Percentiles rank a stretch among this genome's conserved stretches.
phyloP scores from a whole-genome alignment of 2,329 filamentous ascomycete species.

The Beauveria asiatica region DNA sequence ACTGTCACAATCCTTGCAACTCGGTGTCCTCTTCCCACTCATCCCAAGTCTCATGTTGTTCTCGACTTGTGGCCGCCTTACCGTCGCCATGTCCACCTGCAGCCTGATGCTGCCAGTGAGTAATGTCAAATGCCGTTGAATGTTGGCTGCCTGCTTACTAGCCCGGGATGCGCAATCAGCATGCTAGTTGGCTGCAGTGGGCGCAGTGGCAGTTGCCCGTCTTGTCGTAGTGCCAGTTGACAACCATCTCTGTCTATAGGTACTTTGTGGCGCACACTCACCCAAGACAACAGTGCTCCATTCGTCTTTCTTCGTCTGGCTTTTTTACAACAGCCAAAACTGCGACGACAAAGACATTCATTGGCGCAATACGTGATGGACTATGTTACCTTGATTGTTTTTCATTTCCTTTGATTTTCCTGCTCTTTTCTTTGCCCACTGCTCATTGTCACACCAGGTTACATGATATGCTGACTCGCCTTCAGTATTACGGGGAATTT shows the following conservation, averaged over 20 bases:
- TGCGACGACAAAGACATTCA: neutral
- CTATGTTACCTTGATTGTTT: neutral
- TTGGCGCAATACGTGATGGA: neutral
- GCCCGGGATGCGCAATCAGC: neutral
- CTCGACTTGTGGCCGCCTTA: neutral
- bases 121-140: no score
- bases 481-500: neutral
- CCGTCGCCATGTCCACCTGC: neutral
- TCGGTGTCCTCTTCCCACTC: neutral
- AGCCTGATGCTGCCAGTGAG: neutral
- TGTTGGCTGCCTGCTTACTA: neutral
- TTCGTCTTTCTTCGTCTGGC: neutral
- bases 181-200: neutral
- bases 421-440: neutral
- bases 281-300: neutral
- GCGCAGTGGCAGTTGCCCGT: neutral
- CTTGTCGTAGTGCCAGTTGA: neutral
- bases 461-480: conserved; percentile 1
- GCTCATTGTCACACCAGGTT: neutral
- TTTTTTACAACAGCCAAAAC: neutral
- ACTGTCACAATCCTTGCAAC: neutral
- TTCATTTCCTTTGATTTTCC: neutral
- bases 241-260: neutral
- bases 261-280: neutral
- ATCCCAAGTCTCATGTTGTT: neutral